A percentile compares a stretch with the other conserved stretches of the same genome.
phyloP scores from a whole-genome alignment of 257 asterid species.

The Henckelia pumila region DNA sequence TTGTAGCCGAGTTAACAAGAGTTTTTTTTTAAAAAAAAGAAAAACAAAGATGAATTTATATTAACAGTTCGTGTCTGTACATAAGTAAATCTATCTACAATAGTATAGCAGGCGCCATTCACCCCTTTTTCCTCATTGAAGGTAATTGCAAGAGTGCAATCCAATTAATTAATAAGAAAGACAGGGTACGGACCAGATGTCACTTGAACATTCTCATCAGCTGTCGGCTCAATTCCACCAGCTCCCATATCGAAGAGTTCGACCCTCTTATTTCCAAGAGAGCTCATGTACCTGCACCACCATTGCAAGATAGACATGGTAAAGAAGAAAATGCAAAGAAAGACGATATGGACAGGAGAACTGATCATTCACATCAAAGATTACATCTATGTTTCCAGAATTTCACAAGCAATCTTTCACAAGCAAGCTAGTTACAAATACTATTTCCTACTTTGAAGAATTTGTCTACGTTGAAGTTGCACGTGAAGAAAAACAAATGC shows the following conservation, averaged over 20 bases:
- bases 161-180: conserved; percentile 9
- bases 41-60: neutral
- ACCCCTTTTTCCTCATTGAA: conserved; percentile 15
- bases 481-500: neutral
- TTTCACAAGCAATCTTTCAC: conserved; percentile 4
- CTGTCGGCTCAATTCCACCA: conserved; percentile 74
- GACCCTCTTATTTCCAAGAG: conserved; percentile 89
- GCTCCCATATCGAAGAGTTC: conserved; percentile 93
- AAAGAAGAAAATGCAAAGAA: conserved; percentile 5
- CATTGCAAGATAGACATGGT: conserved; percentile 12
- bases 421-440: too few species aligned
- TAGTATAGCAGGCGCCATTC: conserved; percentile 7
- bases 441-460: neutral
- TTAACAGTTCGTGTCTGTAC: conserved; percentile 3
- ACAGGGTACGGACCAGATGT: conserved; percentile 69
- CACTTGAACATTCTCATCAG: conserved; percentile 81
- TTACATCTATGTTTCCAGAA: neutral
- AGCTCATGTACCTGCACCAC: conserved; percentile 78
- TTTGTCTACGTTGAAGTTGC: neutral
- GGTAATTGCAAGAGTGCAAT: conserved; percentile 1
- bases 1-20: neutral
- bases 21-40: neutral
- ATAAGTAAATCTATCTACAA: conserved; percentile 1
- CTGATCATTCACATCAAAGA: conserved; percentile 3
- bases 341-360: conserved; percentile 2